Percentiles rank a stretch among this genome's conserved stretches.
These are phyloP conservation scores for Helicocarpus griseus DNA, from an alignment of 2,329 filamentous ascomycete genomes.

Conservation along the genomic window DNA sequence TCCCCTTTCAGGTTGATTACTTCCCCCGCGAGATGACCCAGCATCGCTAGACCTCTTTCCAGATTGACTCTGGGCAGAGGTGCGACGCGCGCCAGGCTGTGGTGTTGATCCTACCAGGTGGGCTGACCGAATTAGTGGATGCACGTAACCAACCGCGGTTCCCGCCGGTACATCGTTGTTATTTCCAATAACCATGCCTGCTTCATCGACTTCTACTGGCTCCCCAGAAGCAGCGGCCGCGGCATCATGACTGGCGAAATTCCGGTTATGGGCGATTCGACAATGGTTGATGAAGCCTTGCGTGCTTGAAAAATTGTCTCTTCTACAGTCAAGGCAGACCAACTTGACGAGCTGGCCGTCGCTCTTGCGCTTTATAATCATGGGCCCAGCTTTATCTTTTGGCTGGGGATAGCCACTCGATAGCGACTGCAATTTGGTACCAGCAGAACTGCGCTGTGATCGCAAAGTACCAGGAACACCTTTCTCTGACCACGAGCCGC, in stretches of 20 bases:
- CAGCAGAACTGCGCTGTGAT: constrained; percentile 48
- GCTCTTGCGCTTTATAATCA: constrained; percentile 69
- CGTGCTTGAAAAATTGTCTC: constrained; percentile 88
- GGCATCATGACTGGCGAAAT: constrained; percentile 93
- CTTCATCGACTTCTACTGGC: constrained; percentile 61
- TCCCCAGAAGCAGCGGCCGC: constrained; percentile 82
- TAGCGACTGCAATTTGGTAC: constrained; percentile 58
- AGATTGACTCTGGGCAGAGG: constrained; percentile 8
- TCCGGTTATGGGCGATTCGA: constrained; percentile 84
- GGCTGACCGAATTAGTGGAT: constrained; percentile 52
- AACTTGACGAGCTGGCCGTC: constrained; percentile 84
- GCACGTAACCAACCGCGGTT: constrained; percentile 45
- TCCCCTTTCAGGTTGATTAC: constrained; percentile 12
- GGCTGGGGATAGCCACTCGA: constrained; percentile 60
- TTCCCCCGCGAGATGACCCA: neutral
- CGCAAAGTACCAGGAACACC: constrained; percentile 42
- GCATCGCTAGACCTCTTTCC: constrained; percentile 8
- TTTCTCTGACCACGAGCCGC: constrained; percentile 59
- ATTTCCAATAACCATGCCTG: constrained; percentile 37
- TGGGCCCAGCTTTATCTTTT: constrained; percentile 76
- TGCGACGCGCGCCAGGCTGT: constrained; percentile 16
- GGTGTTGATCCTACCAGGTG: constrained; percentile 30
- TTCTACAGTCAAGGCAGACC: constrained; percentile 77
- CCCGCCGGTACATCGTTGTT: constrained; percentile 22
- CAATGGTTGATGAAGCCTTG: constrained; percentile 99